Evolutionary conservation across 768 basidiomycete genomes (phyloP), one percentile per base, ranked within the genome.

Genomic region (Boletus edulis): DNA sequence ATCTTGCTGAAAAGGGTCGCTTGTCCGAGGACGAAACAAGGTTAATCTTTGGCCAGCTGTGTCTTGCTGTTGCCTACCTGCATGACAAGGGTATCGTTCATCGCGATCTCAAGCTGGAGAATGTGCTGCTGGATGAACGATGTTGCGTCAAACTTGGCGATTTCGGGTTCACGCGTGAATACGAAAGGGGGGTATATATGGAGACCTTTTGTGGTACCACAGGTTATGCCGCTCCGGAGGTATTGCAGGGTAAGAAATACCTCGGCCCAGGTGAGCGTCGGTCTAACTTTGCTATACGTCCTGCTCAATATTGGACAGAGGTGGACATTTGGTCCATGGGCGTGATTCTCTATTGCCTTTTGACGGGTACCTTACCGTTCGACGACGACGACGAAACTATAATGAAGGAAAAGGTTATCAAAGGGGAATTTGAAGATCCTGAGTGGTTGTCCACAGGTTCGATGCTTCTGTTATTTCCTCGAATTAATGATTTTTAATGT

Each of bases 121-220:
- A 98, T 65, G 91, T 96, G 0, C 73, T 98, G 27, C 72, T 98
- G 47, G 94, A 98, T 69, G 94, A 95, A 68, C 81, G 85, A 29
- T 91, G 94, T 70, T 82, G 89, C 52, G 85, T 98, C 63, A 98
- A 97, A 71, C 81, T 98, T 13, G 93, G 94, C 3, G 94, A 98
- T 71, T 90, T 98, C 69, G 94, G 94, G 4, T 97, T 98, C 65
- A 95, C 94, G 13, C 80, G 94, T 37, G 94, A 96, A 73, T 96
- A 88, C 71, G 90, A 95, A 58, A 76, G 79, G 15, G 87, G 87
- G 3, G 66, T 73, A 3, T 77, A 89, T 31, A 84, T 98, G 81
- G 94, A 97, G 67, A 97, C 94, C 0, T 96, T 89, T 66, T 98
- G 94, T 65, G 94, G 95, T 11, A 97, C 94, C 11, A 96, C 94